These are phyloP conservation scores for Mycothermus thermophilus DNA, from an alignment of 495 filamentous ascomycete genomes.

Conservation along the genomic window DNA sequence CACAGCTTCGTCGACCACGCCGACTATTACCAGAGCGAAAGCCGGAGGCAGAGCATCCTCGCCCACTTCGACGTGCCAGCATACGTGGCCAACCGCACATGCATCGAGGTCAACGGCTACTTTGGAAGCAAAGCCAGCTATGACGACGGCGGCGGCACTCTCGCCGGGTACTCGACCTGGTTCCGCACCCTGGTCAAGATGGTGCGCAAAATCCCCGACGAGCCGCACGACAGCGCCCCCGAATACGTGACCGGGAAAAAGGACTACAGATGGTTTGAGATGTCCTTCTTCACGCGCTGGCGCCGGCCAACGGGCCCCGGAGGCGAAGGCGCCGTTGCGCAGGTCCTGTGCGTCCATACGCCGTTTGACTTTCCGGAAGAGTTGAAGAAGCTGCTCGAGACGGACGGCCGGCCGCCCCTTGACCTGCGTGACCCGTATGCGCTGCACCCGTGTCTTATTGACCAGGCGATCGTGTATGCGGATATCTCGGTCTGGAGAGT, in stretches of 20 bases:
- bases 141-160: not conserved
- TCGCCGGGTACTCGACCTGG: too few relatives aligned
- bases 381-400: not conserved
- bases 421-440: slow-evolving; percentile 10
- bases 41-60: slow-evolving; percentile 7
- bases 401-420: not conserved
- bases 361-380: slow-evolving; percentile 5
- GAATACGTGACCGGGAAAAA: slow-evolving; percentile 8
- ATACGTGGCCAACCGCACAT: slow-evolving; percentile 12
- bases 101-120: slow-evolving; percentile 16
- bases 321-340: too few relatives aligned
- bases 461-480: slow-evolving; percentile 8
- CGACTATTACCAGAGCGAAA: slow-evolving; percentile 5
- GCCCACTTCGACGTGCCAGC: slow-evolving; percentile 12
- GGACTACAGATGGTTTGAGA: slow-evolving; percentile 15
- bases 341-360: slow-evolving; percentile 10
- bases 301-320: slow-evolving; percentile 1
- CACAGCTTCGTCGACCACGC: slow-evolving; percentile 7
- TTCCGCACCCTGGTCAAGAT: slow-evolving; percentile 12
- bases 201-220: slow-evolving; percentile 6
- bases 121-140: slow-evolving; percentile 9
- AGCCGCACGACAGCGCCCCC: slow-evolving; percentile 3
- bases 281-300: slow-evolving; percentile 13
- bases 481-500: slow-evolving; percentile 15
- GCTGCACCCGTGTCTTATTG: slow-evolving; percentile 12